Percentiles rank a stretch among this genome's conserved stretches.
These are phyloP conservation scores for Halophytophthora batemanensis DNA, from an alignment of 352 stramenopile genomes.

Conservation along the genomic window DNA sequence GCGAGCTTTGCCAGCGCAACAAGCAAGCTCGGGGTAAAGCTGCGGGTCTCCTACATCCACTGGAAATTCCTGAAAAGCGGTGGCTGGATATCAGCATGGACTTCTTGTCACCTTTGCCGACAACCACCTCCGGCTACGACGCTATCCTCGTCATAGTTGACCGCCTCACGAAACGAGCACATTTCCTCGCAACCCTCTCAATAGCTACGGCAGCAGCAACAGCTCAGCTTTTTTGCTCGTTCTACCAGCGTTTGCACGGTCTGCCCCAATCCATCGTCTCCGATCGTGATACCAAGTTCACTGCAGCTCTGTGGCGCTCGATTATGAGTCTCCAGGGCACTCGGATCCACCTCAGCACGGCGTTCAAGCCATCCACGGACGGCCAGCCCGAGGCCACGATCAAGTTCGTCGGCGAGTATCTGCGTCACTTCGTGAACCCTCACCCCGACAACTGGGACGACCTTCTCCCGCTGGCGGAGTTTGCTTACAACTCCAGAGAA, in stretches of 20 bases:
- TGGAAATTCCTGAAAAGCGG: slow-evolving; percentile 7
- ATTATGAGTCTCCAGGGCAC: slow-evolving; percentile 9
- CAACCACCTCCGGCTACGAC: neutral
- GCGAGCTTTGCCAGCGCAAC: slow-evolving; percentile 10
- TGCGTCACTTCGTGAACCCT: slow-evolving; percentile 8
- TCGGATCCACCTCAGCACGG: slow-evolving; percentile 4
- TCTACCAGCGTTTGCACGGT: slow-evolving; percentile 16
- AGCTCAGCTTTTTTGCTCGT: slow-evolving; percentile 1
- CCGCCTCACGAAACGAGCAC: slow-evolving; percentile 7
- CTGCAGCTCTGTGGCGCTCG: slow-evolving; percentile 1
- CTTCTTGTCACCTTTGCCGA: slow-evolving; percentile 4
- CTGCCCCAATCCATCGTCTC: slow-evolving; percentile 7
- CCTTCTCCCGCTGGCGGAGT: slow-evolving; percentile 2
- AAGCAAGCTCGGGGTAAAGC: slow-evolving; percentile 4
- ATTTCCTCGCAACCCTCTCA: slow-evolving; percentile 6
- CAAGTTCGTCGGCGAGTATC: slow-evolving; percentile 4
- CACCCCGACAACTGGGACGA: slow-evolving; percentile 4
- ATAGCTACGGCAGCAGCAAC: neutral
- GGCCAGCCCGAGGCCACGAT: slow-evolving; percentile 13
- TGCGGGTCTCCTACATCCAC: neutral
- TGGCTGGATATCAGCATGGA: slow-evolving; percentile 18
- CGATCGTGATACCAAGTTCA: slow-evolving; percentile 16
- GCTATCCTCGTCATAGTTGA: slow-evolving; percentile 8
- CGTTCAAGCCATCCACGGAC: slow-evolving; percentile 13
- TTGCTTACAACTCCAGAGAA: slow-evolving; percentile 7